phyloP scores from a whole-genome alignment of 345 rosid species.

The Salix brachista region DNA sequence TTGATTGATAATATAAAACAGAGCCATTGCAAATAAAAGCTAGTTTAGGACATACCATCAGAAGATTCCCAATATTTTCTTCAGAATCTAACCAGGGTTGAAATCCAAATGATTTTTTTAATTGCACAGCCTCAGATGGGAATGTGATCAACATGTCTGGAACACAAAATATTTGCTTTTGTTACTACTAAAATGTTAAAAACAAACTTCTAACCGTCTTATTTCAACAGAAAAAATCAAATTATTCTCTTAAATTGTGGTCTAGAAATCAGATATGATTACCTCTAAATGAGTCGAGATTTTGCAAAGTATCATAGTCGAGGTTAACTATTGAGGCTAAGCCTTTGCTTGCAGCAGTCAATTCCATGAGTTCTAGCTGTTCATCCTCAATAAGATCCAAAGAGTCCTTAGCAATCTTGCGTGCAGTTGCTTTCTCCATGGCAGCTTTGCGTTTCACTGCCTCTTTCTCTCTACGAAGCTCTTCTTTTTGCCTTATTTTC shows the following conservation, averaged over 20 bases:
- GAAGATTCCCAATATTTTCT: constrained; percentile 80
- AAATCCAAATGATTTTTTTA: constrained; percentile 70
- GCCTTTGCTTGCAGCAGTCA: constrained; percentile 88
- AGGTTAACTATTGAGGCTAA: constrained; percentile 68
- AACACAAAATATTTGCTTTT: constrained; percentile 12
- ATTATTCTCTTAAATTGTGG: not conserved
- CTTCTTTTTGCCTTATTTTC: constrained; percentile 81
- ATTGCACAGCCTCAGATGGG: constrained; percentile 63
- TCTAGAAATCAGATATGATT: not conserved
- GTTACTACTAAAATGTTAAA: not conserved
- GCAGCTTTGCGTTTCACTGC: constrained; percentile 83
- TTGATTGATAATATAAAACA: not conserved
- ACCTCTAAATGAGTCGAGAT: constrained; percentile 86
- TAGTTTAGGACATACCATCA: constrained; percentile 63
- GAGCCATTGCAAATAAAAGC: not conserved
- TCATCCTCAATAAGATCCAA: constrained; percentile 99
- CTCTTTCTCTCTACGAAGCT: constrained; percentile 81
- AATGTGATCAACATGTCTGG: constrained; percentile 67
- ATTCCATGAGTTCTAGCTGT: constrained; percentile 96
- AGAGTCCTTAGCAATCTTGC: constrained; percentile 92
- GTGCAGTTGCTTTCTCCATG: constrained; percentile 94
- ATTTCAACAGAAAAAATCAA: not conserved
- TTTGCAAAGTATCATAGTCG: constrained; percentile 75
- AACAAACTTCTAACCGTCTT: not conserved
- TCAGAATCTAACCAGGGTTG: constrained; percentile 89